Conservation (phyloP, 225 moss, liverwort and hornwort species). For the Marchantia paleacea region DNA sequence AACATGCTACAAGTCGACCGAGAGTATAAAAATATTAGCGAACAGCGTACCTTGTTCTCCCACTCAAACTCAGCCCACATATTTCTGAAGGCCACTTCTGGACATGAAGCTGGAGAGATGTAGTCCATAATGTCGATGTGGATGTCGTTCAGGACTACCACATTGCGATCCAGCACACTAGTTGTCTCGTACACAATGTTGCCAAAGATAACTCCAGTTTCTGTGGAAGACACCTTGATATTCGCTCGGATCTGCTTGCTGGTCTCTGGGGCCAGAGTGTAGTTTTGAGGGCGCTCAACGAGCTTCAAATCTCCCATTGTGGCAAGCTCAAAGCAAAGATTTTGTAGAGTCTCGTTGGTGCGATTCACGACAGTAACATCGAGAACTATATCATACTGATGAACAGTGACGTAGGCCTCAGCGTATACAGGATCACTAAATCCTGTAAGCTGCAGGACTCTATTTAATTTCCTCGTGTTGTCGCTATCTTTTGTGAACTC, state of each 20-base stretch:
- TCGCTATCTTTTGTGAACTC: slow-evolving; percentile 76
- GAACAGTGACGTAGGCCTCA: slow-evolving; percentile 93
- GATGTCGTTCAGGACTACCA: slow-evolving; percentile 92
- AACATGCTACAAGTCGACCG: background rate
- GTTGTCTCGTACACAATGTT: slow-evolving; percentile 94
- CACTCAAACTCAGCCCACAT: slow-evolving; percentile 99
- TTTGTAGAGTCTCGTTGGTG: slow-evolving; percentile 86
- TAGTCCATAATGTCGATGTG: slow-evolving; percentile 99
- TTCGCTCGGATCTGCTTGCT: slow-evolving; percentile 96
- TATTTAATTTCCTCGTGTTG: slow-evolving; percentile 71
- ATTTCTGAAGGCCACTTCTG: slow-evolving; percentile 93
- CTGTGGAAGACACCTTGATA: slow-evolving; percentile 97
- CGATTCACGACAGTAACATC: slow-evolving; percentile 96
- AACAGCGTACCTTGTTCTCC: slow-evolving; percentile 80
- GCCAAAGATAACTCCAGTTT: slow-evolving; percentile 96
- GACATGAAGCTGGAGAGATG: slow-evolving; percentile 96
- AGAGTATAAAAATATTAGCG: background rate
- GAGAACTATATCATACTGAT: slow-evolving; percentile 94
- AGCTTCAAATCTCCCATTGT: slow-evolving; percentile 98
- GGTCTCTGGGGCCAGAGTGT: slow-evolving; percentile 78
- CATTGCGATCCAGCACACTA: slow-evolving; percentile 93
- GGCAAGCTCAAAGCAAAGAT: slow-evolving; percentile 89
- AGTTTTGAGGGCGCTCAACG: slow-evolving; percentile 95
- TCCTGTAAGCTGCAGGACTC: slow-evolving; percentile 94
- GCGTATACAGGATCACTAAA: slow-evolving; percentile 99